Conservation (phyloP, 805 yeast species). For the Groenewaldozyma salmanticensis region DNA sequence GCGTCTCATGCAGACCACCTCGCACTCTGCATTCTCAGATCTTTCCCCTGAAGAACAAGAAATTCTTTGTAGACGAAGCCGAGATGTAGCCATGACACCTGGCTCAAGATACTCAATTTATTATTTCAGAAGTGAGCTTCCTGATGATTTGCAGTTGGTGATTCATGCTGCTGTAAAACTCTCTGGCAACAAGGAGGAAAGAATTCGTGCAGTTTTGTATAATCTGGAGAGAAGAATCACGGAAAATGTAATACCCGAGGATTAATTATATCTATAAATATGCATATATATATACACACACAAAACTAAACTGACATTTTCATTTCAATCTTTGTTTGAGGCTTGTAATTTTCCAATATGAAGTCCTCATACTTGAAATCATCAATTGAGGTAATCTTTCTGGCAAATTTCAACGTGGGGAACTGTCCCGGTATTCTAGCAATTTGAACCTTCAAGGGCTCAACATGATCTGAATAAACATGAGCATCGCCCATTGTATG, state of each 20-base stretch:
- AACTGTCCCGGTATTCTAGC: constrained; percentile 65
- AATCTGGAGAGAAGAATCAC: neutral
- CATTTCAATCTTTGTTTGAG: constrained; percentile 82
- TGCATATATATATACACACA: no score
- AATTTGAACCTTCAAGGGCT: constrained; percentile 76
- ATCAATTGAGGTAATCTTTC: constrained; percentile 65
- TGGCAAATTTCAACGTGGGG: constrained; percentile 66
- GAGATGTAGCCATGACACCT: constrained; percentile 1
- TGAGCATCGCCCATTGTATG: constrained; percentile 98
- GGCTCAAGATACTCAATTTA: neutral
- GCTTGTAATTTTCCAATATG: constrained; percentile 67
- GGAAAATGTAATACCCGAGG: no score
- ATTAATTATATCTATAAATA: no score
- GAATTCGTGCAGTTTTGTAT: constrained; percentile 1
- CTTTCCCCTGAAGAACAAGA: neutral
- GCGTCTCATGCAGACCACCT: constrained; percentile 6
- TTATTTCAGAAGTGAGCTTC: neutral
- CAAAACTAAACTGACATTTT: constrained; percentile 96
- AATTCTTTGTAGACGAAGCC: constrained; percentile 1
- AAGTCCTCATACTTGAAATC: constrained; percentile 87
- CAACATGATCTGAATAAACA: constrained; percentile 87
- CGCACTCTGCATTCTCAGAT: neutral
- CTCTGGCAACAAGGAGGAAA: constrained; percentile 6
- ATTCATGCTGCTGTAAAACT: constrained; percentile 8
- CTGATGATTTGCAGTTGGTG: constrained; percentile 2